Percentiles rank a stretch among this genome's conserved stretches.
phyloP scores from a whole-genome alignment of 345 rosid genomes.

The Microthlaspi erraticum region DNA sequence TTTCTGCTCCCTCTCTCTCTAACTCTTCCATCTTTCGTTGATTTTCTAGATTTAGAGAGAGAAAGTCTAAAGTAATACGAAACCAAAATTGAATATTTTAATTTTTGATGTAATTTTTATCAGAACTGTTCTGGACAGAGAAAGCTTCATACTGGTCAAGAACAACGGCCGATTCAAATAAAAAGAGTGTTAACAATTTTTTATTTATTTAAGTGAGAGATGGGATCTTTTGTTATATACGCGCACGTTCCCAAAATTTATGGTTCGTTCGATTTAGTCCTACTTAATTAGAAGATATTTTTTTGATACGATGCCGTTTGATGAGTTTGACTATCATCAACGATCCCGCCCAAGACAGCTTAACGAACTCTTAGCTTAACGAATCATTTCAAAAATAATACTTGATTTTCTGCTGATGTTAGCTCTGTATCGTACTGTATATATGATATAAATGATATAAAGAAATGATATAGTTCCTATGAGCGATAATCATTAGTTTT shows the following conservation, averaged over 20 bases:
- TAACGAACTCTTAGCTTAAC: constrained; percentile 26
- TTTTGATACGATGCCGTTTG: constrained; percentile 22
- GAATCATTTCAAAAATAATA: neutral
- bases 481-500: neutral
- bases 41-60: constrained; percentile 43
- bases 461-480: constrained; percentile 1
- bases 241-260: constrained; percentile 41
- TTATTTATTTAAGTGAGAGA: neutral
- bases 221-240: constrained; percentile 38
- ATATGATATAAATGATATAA: neutral
- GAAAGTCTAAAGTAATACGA: constrained; percentile 28
- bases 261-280: constrained; percentile 16
- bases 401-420: neutral
- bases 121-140: constrained; percentile 32
- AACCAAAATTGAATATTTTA: constrained; percentile 29
- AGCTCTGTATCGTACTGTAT: neutral
- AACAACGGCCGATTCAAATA: constrained; percentile 39
- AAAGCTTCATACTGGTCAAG: constrained; percentile 42
- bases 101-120: constrained; percentile 17
- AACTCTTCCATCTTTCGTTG: constrained; percentile 43
- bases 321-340: constrained; percentile 21
- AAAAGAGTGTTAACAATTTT: constrained; percentile 12
- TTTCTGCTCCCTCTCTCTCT: constrained; percentile 29
- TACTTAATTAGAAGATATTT: neutral
- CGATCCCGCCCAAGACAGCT: constrained; percentile 34